Percentiles rank a stretch among this genome's conserved stretches.
Evolutionary conservation across 768 basidiomycete genomes (phyloP).

Genomic region (Auricularia sp.): DNA sequence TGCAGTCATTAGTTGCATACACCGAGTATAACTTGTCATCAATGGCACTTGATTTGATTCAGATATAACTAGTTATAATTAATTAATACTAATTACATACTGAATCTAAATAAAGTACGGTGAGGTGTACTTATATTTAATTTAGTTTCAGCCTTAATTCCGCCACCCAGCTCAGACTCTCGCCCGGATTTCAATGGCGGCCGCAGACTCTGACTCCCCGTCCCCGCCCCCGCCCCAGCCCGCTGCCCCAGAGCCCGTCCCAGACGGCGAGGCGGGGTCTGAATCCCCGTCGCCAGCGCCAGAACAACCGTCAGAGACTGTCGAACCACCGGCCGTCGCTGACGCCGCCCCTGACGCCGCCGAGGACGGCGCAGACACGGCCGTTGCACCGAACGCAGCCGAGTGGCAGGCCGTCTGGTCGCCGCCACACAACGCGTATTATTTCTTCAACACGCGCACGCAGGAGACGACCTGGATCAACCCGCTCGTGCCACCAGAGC

Average conservation of each 20-base stretch:
- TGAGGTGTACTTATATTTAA: no score
- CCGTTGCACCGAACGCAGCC: constrained; percentile 17
- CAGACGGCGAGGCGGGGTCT: constrained; percentile 7
- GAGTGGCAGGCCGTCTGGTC: constrained; percentile 80
- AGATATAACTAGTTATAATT: no score
- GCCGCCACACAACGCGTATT: constrained; percentile 69
- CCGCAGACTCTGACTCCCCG: neutral
- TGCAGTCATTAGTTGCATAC: no score
- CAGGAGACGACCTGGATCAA: constrained; percentile 80
- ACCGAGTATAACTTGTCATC: no score
- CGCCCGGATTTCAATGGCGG: neutral
- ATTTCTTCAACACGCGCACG: constrained; percentile 70
- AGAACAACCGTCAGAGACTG: constrained; percentile 1
- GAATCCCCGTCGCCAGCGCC: constrained; percentile 8
- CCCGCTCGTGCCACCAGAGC: constrained; percentile 34
- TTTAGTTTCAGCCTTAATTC: no score
- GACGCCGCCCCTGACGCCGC: constrained; percentile 13
- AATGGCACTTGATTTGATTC: no score
- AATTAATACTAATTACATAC: no score
- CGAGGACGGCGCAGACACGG: constrained; percentile 1
- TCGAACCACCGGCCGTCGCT: constrained; percentile 10
- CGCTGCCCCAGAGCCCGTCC: constrained; percentile 10
- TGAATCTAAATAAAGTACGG: no score
- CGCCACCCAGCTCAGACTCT: neutral
- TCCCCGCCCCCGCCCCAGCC: constrained; percentile 4